phyloP scores from a whole-genome alignment of 805 yeast genomes.

The Hanseniaspora thailandica region DNA sequence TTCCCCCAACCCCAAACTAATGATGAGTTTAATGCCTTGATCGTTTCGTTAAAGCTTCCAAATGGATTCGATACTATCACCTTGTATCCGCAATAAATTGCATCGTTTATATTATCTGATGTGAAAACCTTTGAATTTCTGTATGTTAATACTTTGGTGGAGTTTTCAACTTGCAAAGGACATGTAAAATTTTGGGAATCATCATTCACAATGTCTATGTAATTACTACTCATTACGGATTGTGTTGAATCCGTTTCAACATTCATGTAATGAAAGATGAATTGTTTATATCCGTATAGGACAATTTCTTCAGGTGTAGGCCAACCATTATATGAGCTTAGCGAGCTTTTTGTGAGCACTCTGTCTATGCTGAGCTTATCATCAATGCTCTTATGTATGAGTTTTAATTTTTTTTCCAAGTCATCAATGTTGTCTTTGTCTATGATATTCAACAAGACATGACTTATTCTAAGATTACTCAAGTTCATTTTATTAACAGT shows the following conservation, averaged over 20 bases:
- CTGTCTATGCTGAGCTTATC: neutral
- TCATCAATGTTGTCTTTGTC: neutral
- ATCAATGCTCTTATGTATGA: neutral
- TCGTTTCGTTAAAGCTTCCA: constrained; percentile 24
- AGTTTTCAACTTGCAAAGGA: neutral
- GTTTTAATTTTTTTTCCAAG: neutral
- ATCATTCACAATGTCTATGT: neutral
- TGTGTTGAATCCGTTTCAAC: constrained; percentile 1
- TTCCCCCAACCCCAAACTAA: constrained; percentile 67
- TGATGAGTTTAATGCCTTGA: constrained; percentile 28
- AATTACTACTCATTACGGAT: neutral
- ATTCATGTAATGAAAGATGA: constrained; percentile 2
- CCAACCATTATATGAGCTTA: neutral
- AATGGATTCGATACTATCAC: constrained; percentile 44
- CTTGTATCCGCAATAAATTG: constrained; percentile 48
- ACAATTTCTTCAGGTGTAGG: neutral
- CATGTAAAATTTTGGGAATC: neutral
- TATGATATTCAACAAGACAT: neutral
- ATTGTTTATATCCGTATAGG: neutral
- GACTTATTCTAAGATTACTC: neutral
- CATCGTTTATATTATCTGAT: constrained; percentile 25
- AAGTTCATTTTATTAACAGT: neutral
- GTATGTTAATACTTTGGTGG: neutral
- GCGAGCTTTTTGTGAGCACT: neutral
- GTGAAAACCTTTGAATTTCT: neutral